Base-by-base conservation (phyloP, 2,329 filamentous ascomycete genomes). In the Decorospora gaudefroyi region DNA sequence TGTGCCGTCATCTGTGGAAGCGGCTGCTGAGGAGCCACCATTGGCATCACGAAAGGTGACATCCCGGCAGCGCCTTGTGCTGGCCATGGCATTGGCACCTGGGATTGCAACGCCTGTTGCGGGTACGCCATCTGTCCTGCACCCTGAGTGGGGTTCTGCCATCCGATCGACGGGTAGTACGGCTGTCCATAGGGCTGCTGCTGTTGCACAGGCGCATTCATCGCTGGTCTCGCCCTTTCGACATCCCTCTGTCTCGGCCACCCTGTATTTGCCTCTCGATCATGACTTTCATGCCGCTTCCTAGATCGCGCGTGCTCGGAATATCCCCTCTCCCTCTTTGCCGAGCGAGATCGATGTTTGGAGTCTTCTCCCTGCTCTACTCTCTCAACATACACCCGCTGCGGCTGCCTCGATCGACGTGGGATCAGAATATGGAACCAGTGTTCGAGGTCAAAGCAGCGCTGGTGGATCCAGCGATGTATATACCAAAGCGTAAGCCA, bases 401-500 rank as follows among this genome's bases (percentile, higher is more conserved):
- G 9, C 4, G 37, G 28, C 18, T 13, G 34, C n/a, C 29, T 13
- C 4, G 13, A 26, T 11, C 19, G 9, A 1, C 18, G 27, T 4
- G 40, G 34, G 10, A 29, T 40, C 2, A 51, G 9, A 0, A 37
- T 2, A 6, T 54, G 46, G 18, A 61, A 47, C 49, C 54, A 64
- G 8, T 53, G 45, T 19, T 50, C 50, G 2, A 66, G 17, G 15
- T 57, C 43, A 2, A 45, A 15, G 16, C 57, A 62, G 25, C 44
- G 23, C 3, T 27, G 34, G 13, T 57, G 46, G 7, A 65, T 50
- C 19, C 46, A 64, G 16, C 44, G 37, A 6, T 56, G 48, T 0
- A 57, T 16, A 16, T 42, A 55, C 46, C 56, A 62, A 1, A 64
- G 22, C 2, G 30, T 40, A 4, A 57, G 37, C 35, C 51, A 62